Base-by-base conservation (phyloP, 2,329 filamentous ascomycete genomes). In the Ophiocordyceps unilateralis region DNA sequence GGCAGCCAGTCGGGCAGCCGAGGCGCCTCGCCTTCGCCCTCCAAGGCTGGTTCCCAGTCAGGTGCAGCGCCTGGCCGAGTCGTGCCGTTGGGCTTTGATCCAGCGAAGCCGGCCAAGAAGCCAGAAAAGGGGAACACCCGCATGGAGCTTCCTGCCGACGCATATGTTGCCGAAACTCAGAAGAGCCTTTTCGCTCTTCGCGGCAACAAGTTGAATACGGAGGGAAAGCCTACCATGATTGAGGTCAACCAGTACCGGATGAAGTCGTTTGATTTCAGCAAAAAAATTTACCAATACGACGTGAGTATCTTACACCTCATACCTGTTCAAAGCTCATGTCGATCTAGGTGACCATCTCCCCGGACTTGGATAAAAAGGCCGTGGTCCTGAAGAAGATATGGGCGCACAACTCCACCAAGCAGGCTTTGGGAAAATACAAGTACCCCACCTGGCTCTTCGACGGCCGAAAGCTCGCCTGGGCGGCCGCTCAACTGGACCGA, bases 381-480 rank as follows among this genome's bases (percentile, higher is more conserved):
- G 72, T 72, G 4, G 65, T 91, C 5, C 70, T 86, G 52, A 78
- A 76, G 57, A 87, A 84, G 56, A 72, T 87, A 23, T 95, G 86
- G 85, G 63, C 74, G 1, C 81, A 79, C 1, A 64, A 70, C 1
- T 59, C 63, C 0, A 69, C 87, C 7, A 72, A 82, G 56, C 47
- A 60, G 0, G 60, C 62, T 3, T 62, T 88, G 1, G 63, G 66
- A 2, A 59, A 64, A 2, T 65, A 66, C 45, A 64, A 61, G 5
- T 57, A 57, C 17, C 54, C 52, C 5, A 54, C 51, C 37, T 86
- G 81, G 73, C 73, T 95, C 44, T 87, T 77, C 52, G 87, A 96
- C 62, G 84, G 85, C 23, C 79, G 81, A 53, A 85, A 81, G 58
- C 70, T 98, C 40, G 88, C 86, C 15, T 98, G 91, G 89, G 66